phyloP scores from a whole-genome alignment of 495 filamentous ascomycete species.

The Lophiostoma macrostomum region DNA sequence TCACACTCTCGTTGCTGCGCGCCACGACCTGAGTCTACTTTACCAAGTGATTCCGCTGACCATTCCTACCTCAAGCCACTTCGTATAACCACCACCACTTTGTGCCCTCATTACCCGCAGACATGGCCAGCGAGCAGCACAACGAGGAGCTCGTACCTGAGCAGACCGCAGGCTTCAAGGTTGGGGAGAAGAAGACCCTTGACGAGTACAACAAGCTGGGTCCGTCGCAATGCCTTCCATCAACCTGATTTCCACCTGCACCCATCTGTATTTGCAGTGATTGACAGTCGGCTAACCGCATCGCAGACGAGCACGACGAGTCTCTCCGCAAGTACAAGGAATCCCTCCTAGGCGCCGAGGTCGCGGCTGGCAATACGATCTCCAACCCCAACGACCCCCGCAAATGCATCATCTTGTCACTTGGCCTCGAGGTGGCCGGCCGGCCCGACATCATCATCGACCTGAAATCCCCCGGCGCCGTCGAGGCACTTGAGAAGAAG shows the following conservation, averaged over 20 bases:
- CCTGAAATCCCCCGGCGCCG: slow-evolving; percentile 59
- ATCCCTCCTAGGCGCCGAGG: slow-evolving; percentile 86
- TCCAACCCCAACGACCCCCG: slow-evolving; percentile 70
- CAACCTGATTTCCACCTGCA: not conserved
- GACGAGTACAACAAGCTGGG: slow-evolving; percentile 89
- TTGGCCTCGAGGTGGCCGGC: slow-evolving; percentile 74
- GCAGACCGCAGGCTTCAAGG: slow-evolving; percentile 91
- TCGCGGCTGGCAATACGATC: slow-evolving; percentile 55
- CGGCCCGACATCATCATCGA: slow-evolving; percentile 83
- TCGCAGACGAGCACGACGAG: slow-evolving; percentile 70
- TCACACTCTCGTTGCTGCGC: no score
- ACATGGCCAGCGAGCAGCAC: slow-evolving; percentile 66
- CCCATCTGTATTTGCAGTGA: no score
- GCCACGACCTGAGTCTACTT: no score
- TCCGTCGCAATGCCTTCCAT: slow-evolving; percentile 46
- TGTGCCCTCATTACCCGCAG: slow-evolving; percentile 31
- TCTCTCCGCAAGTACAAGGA: slow-evolving; percentile 96
- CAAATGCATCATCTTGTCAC: slow-evolving; percentile 83
- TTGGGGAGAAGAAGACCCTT: slow-evolving; percentile 96
- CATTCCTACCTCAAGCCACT: no score
- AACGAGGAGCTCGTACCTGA: slow-evolving; percentile 85
- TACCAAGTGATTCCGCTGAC: no score
- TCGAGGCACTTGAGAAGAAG: slow-evolving; percentile 71
- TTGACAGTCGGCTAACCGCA: not conserved
- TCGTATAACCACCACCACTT: no score